Base-by-base conservation (phyloP, 768 basidiomycete genomes). In the Tylopilus intermedius region DNA sequence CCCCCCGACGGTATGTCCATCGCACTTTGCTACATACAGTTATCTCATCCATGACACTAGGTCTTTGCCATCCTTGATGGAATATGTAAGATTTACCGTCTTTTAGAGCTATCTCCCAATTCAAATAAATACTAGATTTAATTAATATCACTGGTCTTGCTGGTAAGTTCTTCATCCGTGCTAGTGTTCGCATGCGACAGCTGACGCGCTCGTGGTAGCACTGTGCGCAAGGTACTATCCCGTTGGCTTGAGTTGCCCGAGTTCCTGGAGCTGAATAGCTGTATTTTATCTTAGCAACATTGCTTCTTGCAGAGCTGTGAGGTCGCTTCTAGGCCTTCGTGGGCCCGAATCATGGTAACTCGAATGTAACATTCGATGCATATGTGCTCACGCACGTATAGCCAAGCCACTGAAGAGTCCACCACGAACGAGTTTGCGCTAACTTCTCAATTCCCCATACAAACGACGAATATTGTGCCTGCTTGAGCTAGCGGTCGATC, bases 231-330 rank as follows among this genome's bases (percentile, higher is more conserved):
- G 60, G 62, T 65, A 55, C 24, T 2, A 5, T 29, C 29, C 1
- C 10, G 5, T 26, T 10, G 11, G 1, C n/a, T 35, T n/a, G 27
- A 18, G 24, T 29, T 21, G 21, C 22, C 4, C 10, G 30, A 18
- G 26, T 1, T 11, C 1, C 2, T 8, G 29, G 26, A 14, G 15
- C 21, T 38, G 18, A 33, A 46, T 41, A 8, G 41, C 24, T 8
- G 6, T 11, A 10, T 15, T 5, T 15, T n/a, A 10, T 44, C 4
- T 14, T 9, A 65, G 62, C 22, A 51, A 48, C 1, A 64, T 59
- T 10, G 59, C 50, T 9, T 61, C 56, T 4, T 55, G 44, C 27
- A 53, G 62, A 45, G 62, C 42, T 1, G 59, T 62, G 33, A 61
- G 53, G 5, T 55, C 48, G 18, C 62, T 64, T 32, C 56, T 63